Evolutionary conservation across 2,329 filamentous ascomycete genomes (phyloP).

Genomic region (Shiraia bambusicola): DNA sequence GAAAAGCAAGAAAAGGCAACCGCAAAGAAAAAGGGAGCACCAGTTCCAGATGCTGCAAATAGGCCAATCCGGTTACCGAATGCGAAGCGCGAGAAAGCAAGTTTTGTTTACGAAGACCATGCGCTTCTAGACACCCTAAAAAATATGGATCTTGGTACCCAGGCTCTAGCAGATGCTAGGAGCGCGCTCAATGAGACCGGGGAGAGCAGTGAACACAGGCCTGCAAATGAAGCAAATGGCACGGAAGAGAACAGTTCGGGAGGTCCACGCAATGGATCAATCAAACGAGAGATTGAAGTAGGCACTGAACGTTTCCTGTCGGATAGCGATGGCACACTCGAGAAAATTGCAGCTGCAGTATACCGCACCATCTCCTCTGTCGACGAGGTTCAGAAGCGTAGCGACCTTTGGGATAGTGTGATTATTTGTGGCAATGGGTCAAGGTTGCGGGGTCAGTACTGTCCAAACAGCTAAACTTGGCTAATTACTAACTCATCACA

Average conservation of each 20-base stretch:
- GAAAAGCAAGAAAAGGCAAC: constrained; percentile 69
- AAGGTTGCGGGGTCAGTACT: constrained; percentile 57
- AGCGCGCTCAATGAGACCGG: constrained; percentile 51
- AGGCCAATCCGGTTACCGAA: constrained; percentile 68
- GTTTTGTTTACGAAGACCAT: constrained; percentile 73
- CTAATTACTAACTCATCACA: constrained; percentile 36
- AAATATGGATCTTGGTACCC: constrained; percentile 49
- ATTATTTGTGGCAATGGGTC: constrained; percentile 90
- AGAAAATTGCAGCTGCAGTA: constrained; percentile 80
- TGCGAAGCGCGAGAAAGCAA: constrained; percentile 67
- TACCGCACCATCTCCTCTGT: constrained; percentile 82
- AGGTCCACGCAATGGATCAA: constrained; percentile 32
- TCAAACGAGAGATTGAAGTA: constrained; percentile 68
- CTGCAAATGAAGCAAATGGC: constrained; percentile 33
- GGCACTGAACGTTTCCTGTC: constrained; percentile 71
- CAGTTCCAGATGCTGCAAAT: constrained; percentile 58
- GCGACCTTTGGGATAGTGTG: constrained; percentile 86
- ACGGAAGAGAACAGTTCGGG: constrained; percentile 15
- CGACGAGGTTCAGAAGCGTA: constrained; percentile 79
- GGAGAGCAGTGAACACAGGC: constrained; percentile 28
- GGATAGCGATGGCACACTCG: constrained; percentile 69
- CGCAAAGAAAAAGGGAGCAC: constrained; percentile 60
- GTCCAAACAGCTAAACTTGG: background rate
- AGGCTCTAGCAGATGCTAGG: constrained; percentile 54
- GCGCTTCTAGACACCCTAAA: constrained; percentile 57